These are phyloP conservation scores for Leccinum proliferum DNA, from an alignment of 1,284 basidiomycete species.

Conservation along the genomic window DNA sequence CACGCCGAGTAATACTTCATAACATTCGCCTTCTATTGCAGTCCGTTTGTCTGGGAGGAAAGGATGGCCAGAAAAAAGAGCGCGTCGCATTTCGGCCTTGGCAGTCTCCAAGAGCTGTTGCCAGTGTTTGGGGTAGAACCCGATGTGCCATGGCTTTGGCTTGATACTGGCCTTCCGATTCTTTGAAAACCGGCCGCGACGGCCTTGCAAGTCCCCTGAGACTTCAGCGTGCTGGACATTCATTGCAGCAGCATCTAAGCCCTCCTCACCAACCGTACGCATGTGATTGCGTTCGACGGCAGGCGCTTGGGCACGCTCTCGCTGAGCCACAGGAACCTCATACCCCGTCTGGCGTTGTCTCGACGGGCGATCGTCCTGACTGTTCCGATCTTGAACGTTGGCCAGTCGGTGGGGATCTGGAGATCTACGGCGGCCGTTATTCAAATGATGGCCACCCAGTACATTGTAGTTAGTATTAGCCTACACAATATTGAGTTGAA, in stretches of 20 bases:
- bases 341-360: background rate
- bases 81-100: background rate
- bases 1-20: conserved; percentile 1
- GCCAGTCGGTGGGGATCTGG: background rate
- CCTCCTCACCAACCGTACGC: background rate
- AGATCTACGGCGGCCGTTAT: background rate
- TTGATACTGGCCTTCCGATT: background rate
- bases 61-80: background rate
- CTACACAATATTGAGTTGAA: background rate
- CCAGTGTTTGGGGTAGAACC: background rate
- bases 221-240: background rate
- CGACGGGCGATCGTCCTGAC: background rate
- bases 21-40: background rate
- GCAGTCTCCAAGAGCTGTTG: background rate
- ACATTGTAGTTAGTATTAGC: background rate
- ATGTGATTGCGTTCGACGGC: background rate
- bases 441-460: background rate
- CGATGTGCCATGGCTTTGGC: background rate
- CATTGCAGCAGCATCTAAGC: background rate
- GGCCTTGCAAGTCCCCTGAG: background rate
- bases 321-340: background rate
- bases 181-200: background rate
- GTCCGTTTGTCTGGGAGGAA: background rate
- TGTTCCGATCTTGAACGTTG: background rate
- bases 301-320: background rate